These are phyloP conservation scores for Fusarium phyllophilum DNA, from an alignment of 2,329 filamentous ascomycete species.

Conservation along the genomic window DNA sequence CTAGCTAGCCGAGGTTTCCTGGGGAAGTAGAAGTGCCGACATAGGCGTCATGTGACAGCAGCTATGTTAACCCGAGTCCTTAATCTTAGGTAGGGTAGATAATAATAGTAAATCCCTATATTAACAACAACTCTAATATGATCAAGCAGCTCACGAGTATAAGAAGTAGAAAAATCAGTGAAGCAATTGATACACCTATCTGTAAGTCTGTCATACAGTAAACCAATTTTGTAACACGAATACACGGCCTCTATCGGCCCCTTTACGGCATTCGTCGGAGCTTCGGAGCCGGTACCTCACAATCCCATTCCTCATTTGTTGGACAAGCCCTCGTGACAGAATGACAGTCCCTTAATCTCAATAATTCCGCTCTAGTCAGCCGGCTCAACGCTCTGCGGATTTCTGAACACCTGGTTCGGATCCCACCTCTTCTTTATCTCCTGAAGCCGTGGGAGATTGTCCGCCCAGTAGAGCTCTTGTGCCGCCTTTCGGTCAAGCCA, in stretches of 20 bases:
- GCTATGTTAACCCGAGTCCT: neutral
- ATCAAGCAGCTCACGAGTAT: neutral
- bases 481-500: slow-evolving; percentile 52
- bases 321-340: neutral
- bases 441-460: slow-evolving; percentile 47
- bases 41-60: neutral
- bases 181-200: neutral
- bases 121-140: neutral
- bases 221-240: neutral
- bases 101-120: too few relatives aligned
- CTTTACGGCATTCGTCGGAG: slow-evolving; percentile 15
- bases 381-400: slow-evolving; percentile 49
- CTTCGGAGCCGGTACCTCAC: slow-evolving; percentile 7
- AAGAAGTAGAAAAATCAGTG: neutral
- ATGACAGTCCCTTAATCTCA: neutral
- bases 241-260: slow-evolving; percentile 29
- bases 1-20: neutral
- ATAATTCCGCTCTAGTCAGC: slow-evolving; percentile 51
- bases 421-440: slow-evolving; percentile 51
- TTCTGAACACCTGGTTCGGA: slow-evolving; percentile 52
- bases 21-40: neutral
- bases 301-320: neutral
- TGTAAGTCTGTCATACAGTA: neutral
- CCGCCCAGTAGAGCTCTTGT: slow-evolving; percentile 52
- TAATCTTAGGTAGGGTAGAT: too few relatives aligned